Conservation (phyloP, 208 protist genomes). For the Crithidia thermophila region DNA sequence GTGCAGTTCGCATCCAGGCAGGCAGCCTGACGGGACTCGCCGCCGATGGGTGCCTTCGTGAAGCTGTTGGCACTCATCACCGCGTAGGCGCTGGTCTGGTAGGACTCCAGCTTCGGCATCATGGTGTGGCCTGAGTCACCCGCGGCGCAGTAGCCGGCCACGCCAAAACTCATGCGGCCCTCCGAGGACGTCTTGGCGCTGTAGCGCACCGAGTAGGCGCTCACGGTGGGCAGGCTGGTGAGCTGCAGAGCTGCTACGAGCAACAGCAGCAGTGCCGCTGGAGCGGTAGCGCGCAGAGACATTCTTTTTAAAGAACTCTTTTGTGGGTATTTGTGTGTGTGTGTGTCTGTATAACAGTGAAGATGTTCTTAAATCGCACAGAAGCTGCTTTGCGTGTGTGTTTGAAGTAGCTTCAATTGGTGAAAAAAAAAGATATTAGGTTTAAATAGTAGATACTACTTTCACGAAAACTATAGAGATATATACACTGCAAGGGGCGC, state of each 20-base stretch:
- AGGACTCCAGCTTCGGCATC: conserved; percentile 60
- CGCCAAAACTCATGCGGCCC: conserved; percentile 23
- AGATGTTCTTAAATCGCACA: too few relatives aligned
- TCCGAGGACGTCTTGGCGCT: conserved; percentile 17
- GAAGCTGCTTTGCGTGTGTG: too few relatives aligned
- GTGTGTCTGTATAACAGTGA: too few relatives aligned
- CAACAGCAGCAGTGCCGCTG: conserved; percentile 9
- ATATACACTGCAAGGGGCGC: too few relatives aligned
- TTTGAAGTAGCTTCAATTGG: too few relatives aligned
- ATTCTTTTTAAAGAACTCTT: too few relatives aligned
- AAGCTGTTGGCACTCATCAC: conserved; percentile 28
- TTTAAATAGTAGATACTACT: too few relatives aligned
- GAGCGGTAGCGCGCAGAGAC: not conserved
- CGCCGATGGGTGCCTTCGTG: conserved; percentile 47
- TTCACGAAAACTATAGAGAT: too few relatives aligned
- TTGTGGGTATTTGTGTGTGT: too few relatives aligned
- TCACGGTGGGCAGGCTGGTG: not conserved
- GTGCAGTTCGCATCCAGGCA: conserved; percentile 48
- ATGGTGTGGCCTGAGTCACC: conserved; percentile 45
- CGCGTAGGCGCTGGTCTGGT: conserved; percentile 27
- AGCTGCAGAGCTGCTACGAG: conserved; percentile 20
- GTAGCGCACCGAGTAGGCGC: conserved; percentile 56
- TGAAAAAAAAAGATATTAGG: too few relatives aligned
- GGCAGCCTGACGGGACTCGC: conserved; percentile 35
- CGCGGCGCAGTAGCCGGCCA: conserved; percentile 36